Evolutionary conservation across 441 rosid species (phyloP).

Genomic region (Gossypium davidsonii): DNA sequence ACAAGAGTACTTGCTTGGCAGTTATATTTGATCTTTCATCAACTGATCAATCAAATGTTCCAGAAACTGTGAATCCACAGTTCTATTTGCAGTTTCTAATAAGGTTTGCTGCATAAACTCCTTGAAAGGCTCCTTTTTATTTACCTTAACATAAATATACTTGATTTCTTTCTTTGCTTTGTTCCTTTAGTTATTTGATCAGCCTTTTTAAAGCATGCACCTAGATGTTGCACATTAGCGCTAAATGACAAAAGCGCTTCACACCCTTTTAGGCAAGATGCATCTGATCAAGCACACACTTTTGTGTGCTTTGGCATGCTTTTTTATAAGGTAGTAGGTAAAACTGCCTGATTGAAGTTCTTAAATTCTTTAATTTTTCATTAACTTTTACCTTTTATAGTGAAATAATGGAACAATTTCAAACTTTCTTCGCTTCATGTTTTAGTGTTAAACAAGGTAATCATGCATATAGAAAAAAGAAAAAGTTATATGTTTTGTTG

Average conservation of each 20-base stretch:
- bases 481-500: not conserved
- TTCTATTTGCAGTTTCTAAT: slow-evolving; percentile 83
- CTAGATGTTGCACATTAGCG: not conserved
- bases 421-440: not conserved
- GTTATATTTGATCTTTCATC: slow-evolving; percentile 93
- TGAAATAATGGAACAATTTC: not conserved
- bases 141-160: not conserved
- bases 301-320: not conserved
- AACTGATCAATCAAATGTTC: slow-evolving; percentile 57
- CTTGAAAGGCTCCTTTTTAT: not conserved
- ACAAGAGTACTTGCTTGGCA: slow-evolving; percentile 88
- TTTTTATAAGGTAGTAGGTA: not conserved
- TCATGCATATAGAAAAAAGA: not conserved
- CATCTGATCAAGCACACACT: not conserved
- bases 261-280: not conserved
- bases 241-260: not conserved
- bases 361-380: not conserved
- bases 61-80: slow-evolving; percentile 69
- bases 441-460: not conserved
- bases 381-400: not conserved
- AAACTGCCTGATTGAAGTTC: not conserved
- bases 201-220: not conserved
- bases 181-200: slow-evolving; percentile 3
- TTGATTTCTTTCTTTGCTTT: slow-evolving; percentile 4
- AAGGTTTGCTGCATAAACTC: slow-evolving; percentile 40